These are phyloP conservation scores for Pseudocercospora fuligena DNA, from an alignment of 2,329 filamentous ascomycete species.

Conservation along the genomic window DNA sequence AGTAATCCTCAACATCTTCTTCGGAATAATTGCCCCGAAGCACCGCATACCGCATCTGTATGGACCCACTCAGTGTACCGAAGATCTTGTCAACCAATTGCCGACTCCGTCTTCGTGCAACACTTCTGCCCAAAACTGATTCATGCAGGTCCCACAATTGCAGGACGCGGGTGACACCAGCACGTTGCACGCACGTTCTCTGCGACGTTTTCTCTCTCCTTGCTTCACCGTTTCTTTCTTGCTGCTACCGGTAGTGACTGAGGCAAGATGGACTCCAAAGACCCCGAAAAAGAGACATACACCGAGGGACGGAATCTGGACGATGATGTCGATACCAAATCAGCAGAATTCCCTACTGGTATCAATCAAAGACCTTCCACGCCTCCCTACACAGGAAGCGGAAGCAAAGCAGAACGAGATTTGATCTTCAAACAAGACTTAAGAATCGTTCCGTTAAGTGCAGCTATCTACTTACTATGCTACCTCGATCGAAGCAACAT, in stretches of 20 bases:
- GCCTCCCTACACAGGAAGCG: slow-evolving; percentile 7
- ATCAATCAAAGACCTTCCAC: not conserved
- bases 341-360: not conserved
- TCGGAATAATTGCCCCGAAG: not conserved
- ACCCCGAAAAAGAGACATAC: not conserved
- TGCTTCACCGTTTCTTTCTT: not conserved
- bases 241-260: no score
- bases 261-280: not conserved
- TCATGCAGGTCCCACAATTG: not conserved
- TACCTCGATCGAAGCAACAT: slow-evolving; percentile 70
- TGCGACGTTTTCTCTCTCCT: not conserved
- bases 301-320: not conserved
- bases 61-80: not conserved
- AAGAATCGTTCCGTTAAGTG: slow-evolving; percentile 67
- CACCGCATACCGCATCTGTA: not conserved
- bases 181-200: not conserved
- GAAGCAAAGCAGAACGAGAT: slow-evolving; percentile 20
- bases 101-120: not conserved
- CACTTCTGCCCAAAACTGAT: not conserved
- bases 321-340: not conserved
- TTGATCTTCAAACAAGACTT: slow-evolving; percentile 56
- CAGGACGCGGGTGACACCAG: not conserved
- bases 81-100: not conserved
- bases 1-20: not conserved
- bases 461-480: slow-evolving; percentile 68